Evolutionary conservation across 805 yeast genomes (phyloP).

Genomic region (Peterozyma toletana): DNA sequence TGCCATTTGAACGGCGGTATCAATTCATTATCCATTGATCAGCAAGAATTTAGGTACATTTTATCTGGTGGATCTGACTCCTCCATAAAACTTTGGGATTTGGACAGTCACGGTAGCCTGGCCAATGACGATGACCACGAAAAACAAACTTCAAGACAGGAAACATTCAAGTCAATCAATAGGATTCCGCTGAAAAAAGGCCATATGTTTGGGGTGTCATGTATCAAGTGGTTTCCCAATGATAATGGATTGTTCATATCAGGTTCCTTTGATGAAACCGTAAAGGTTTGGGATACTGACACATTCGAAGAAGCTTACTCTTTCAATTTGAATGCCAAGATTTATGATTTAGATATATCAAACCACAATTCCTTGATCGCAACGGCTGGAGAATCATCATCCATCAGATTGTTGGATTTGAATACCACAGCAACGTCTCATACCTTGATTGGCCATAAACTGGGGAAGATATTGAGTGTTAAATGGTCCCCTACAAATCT

Average conservation of each 20-base stretch:
- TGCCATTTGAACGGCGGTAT: constrained; percentile 43
- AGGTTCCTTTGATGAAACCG: constrained; percentile 70
- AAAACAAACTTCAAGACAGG: constrained; percentile 16
- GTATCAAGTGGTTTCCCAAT: constrained; percentile 79
- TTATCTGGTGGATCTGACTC: constrained; percentile 74
- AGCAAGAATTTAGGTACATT: constrained; percentile 33
- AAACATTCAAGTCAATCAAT: constrained; percentile 11
- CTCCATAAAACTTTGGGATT: constrained; percentile 60
- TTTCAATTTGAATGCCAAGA: constrained; percentile 53
- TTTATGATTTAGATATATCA: constrained; percentile 64
- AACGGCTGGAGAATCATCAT: constrained; percentile 64
- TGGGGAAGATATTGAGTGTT: constrained; percentile 45
- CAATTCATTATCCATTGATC: constrained; percentile 54
- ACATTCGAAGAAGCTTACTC: constrained; percentile 57
- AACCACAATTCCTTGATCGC: constrained; percentile 51
- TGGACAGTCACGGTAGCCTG: constrained; percentile 18
- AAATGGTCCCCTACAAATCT: constrained; percentile 70
- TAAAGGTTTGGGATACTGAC: constrained; percentile 78
- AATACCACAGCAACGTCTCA: constrained; percentile 71
- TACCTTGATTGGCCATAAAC: constrained; percentile 52
- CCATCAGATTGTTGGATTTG: constrained; percentile 64
- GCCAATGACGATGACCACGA: constrained; percentile 7
- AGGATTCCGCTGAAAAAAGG: constrained; percentile 26
- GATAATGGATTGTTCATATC: constrained; percentile 84
- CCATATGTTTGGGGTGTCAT: constrained; percentile 70